Evolutionary conservation across 2,329 filamentous ascomycete species (phyloP), one percentile per base, ranked within the genome.

Genomic region (Fusarium sp.): DNA sequence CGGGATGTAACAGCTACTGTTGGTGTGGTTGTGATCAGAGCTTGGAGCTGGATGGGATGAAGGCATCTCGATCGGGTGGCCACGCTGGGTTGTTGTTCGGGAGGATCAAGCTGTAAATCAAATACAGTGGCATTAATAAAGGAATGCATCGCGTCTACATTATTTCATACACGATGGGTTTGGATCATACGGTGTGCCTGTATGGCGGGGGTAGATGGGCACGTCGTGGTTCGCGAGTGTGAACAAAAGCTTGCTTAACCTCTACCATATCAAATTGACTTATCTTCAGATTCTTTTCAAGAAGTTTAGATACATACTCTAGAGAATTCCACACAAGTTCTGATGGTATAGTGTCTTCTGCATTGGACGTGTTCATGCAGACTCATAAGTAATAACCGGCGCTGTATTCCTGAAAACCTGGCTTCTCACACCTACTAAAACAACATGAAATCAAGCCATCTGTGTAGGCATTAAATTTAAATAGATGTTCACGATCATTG

Each of bases 21-120:
- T 59, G 56, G 56, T 59, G 56, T 14, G 44, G 56, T 4, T 59
- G 56, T 20, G 56, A 59, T 40, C 31, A 59, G 11, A 31, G 54
- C 25, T 11, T 31, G 11, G 25, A 16, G 2, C 6, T 18, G 13
- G 36, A 29, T 31, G 27, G 27, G 2, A 14, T 29, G 13, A 23
- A 23, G 4, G 16, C 36, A 14, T 14, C 33, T 54, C 13, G 34
- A 27, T 23, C 16, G 10, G 54, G 25, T 18, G 5, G 16, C n/a
- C 23, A 57, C 36, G 25, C 36, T 13, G 54, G 36, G 13, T 4
- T 57, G 1, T n/a, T 42, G 4, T 36, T 53, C 8, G 50, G 50
- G 3, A 14, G 50, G 0, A 14, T 53, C 1, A 34, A 53, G 13
- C 13, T 23, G 7, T 23, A 46, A 25, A 6, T 27, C 5, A 8